Percentiles rank a stretch among this genome's conserved stretches.
phyloP scores from a whole-genome alignment of 768 basidiomycete species.

The Lepiota subincarnata region DNA sequence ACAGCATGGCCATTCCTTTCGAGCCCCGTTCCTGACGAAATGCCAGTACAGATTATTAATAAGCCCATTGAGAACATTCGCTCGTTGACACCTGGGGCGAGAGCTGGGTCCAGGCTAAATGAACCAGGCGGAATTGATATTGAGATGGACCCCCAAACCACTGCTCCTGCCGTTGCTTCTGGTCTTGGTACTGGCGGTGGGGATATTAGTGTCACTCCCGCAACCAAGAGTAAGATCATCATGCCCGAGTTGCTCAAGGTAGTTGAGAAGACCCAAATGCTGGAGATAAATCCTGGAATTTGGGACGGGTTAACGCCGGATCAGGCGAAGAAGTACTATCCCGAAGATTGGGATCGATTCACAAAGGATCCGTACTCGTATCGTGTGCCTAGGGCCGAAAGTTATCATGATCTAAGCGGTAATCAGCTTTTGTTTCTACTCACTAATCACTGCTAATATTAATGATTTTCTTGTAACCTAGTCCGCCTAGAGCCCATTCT shows the following conservation, averaged over 20 bases:
- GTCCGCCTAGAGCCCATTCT: slow-evolving; percentile 92
- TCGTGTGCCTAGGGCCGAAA: slow-evolving; percentile 90
- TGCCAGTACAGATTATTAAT: neutral
- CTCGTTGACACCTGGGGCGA: no score
- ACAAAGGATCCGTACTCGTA: slow-evolving; percentile 90
- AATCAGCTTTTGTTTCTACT: slow-evolving; percentile 21
- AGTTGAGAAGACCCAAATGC: slow-evolving; percentile 94
- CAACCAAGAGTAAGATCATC: slow-evolving; percentile 2
- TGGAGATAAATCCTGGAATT: slow-evolving; percentile 95
- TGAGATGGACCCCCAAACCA: no score
- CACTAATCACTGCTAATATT: no score
- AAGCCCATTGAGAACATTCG: no score
- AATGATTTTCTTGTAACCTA: slow-evolving; percentile 31
- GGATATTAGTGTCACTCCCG: neutral
- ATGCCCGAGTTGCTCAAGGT: slow-evolving; percentile 62
- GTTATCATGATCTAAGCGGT: slow-evolving; percentile 94
- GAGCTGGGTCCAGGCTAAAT: no score
- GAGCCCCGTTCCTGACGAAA: slow-evolving; percentile 14
- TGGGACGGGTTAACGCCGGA: slow-evolving; percentile 95
- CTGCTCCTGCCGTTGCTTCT: no score
- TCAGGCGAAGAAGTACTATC: slow-evolving; percentile 85
- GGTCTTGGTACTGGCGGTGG: no score
- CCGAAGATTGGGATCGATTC: slow-evolving; percentile 92
- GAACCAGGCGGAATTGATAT: no score
- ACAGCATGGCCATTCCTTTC: slow-evolving; percentile 88